Base-by-base conservation (phyloP, 106 monocot species). In the Triglochin maritima region DNA sequence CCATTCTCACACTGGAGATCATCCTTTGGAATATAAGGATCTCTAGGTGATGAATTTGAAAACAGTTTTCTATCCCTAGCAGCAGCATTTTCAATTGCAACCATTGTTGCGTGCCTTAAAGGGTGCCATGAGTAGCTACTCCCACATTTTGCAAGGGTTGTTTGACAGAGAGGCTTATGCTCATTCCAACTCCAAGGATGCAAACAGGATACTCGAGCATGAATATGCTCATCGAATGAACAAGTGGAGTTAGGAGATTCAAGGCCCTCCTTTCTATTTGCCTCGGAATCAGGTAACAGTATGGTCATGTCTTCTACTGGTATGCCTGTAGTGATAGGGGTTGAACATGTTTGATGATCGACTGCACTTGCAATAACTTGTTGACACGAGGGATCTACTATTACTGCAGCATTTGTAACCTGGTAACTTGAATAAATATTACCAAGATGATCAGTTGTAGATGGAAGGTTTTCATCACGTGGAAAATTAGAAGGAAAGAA, bases 41-140 rank as follows among this genome's bases (percentile, higher is more conserved):
- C 44, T 8, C 48, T 56, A 66, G 59, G 68, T 52, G 14, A 65
- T 60, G 65, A 70, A 63, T 50, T 29, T 48, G 87, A 81, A 48
- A 85, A 96, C 44, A 88, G 44, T n/a, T 57, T 62, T 51, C 68
- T 75, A 68, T 92, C 92, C 62, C 82, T 85, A 17, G 68, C 71
- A 62, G 92, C 76, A 75, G 92, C 80, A 49, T 66, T 83, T 72
- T 92, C 92, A 78, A 92, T 83, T 42, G 85, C 88, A 81, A 81
- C 83, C 11, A 92, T 17, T 68, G 83, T 62, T 57, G 95, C 95
- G 82, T 96, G 95, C 61, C 72, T 82, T 44, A 96, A 72, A 69
- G 95, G 95, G 85, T 96, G 90, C 90, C 87, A 90, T 13, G 65
- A 49, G 56, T n/a, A 65, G 7, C 55, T 56, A 56, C 60, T 68